Percentiles rank a stretch among this genome's conserved stretches.
These are phyloP conservation scores for Phyllosticta citribraziliensis DNA, from an alignment of 2,329 filamentous ascomycete species.

Conservation along the genomic window DNA sequence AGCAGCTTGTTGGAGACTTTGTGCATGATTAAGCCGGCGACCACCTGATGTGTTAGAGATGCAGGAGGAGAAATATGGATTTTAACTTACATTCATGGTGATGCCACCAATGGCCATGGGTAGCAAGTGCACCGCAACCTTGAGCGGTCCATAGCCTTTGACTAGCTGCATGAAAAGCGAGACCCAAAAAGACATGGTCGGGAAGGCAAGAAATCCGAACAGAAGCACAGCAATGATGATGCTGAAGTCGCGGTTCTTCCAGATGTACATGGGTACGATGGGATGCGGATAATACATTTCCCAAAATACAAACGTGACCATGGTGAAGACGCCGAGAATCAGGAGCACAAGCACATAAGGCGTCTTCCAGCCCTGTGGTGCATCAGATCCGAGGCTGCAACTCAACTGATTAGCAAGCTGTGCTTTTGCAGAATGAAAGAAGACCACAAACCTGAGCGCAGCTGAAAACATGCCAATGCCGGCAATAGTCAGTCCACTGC, in stretches of 20 bases:
- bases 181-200: slow-evolving; percentile 52
- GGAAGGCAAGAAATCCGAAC: slow-evolving; percentile 55
- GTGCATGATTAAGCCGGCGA: slow-evolving; percentile 54
- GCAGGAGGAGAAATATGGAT: neutral
- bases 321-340: slow-evolving; percentile 47
- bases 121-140: slow-evolving; percentile 53
- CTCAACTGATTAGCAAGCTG: slow-evolving; percentile 5
- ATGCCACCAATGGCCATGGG: slow-evolving; percentile 57
- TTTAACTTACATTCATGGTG: slow-evolving; percentile 41
- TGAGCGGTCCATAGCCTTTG: slow-evolving; percentile 42
- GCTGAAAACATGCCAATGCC: slow-evolving; percentile 57
- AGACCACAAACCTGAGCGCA: slow-evolving; percentile 42
- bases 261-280: slow-evolving; percentile 46
- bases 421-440: neutral
- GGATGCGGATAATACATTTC: slow-evolving; percentile 42
- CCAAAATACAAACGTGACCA: slow-evolving; percentile 53
- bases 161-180: slow-evolving; percentile 56
- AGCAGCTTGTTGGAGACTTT: slow-evolving; percentile 55
- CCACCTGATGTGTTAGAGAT: slow-evolving; percentile 21
- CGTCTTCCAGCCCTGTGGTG: slow-evolving; percentile 52
- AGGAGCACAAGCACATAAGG: slow-evolving; percentile 54
- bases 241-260: slow-evolving; percentile 54
- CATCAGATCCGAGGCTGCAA: slow-evolving; percentile 40
- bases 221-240: slow-evolving; percentile 49
- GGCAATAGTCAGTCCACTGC: slow-evolving; percentile 50